A percentile compares a stretch with the other conserved stretches of the same genome.
These are phyloP conservation scores for Candida maltosa DNA, from an alignment of 805 yeast genomes.

Conservation along the genomic window DNA sequence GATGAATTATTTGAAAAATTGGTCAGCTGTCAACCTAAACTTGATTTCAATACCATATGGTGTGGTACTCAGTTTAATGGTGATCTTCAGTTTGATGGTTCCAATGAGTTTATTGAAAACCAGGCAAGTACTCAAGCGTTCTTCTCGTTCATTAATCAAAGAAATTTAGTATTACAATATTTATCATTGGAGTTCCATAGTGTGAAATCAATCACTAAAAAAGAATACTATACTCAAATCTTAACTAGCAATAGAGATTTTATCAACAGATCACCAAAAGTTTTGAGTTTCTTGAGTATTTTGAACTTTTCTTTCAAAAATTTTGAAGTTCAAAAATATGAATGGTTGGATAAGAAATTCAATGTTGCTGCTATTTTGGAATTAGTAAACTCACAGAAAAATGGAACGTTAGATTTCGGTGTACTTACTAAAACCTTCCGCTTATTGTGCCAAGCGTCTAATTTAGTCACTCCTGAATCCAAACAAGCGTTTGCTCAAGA, in stretches of 20 bases:
- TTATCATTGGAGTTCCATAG: slow-evolving; percentile 72
- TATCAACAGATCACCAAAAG: slow-evolving; percentile 59
- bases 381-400: slow-evolving; percentile 18
- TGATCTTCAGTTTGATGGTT: slow-evolving; percentile 24
- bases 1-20: slow-evolving; percentile 49
- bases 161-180: slow-evolving; percentile 61
- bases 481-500: slow-evolving; percentile 21
- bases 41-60: slow-evolving; percentile 58
- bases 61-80: slow-evolving; percentile 40
- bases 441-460: slow-evolving; percentile 18
- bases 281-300: slow-evolving; percentile 68
- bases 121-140: slow-evolving; percentile 48
- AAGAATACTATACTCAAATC: slow-evolving; percentile 48
- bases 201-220: slow-evolving; percentile 49
- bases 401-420: slow-evolving; percentile 39
- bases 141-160: slow-evolving; percentile 55
- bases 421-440: slow-evolving; percentile 23
- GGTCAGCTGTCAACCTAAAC: slow-evolving; percentile 50
- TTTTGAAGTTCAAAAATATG: slow-evolving; percentile 39
- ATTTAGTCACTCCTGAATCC: slow-evolving; percentile 15
- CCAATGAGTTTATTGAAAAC: slow-evolving; percentile 32
- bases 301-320: slow-evolving; percentile 53
- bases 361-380: slow-evolving; percentile 33
- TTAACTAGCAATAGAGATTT: slow-evolving; percentile 51
- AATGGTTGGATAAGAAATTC: slow-evolving; percentile 22